Evolutionary conservation across 805 yeast genomes (phyloP), one percentile per base, ranked within the genome.

Genomic region (Ogataea thermomethanolica): DNA sequence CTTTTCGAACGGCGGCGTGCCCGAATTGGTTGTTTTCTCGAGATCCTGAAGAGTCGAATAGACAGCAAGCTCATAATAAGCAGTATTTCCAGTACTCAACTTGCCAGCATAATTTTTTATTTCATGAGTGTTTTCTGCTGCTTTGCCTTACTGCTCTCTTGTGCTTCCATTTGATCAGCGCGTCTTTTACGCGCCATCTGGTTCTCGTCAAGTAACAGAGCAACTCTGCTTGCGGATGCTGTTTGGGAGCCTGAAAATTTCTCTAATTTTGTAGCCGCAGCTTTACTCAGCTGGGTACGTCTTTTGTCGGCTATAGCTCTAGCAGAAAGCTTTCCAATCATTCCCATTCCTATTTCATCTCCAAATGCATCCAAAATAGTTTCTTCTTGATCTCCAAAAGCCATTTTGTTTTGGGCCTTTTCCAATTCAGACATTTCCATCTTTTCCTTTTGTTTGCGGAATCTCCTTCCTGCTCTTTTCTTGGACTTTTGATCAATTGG

Each of bases 391-490:
- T 80, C 74, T 6, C 95, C 96, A 64, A 91, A 90, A 29, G 73
- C 83, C 77, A 90, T 73, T 54, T 84, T 76, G 58, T 91, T 89
- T 54, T 87, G 95, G 3, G 95, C 84, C 49, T 79, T 82, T 25
- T 89, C 79, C 31, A 85, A 58, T 39, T 89, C 95, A 0, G 95
- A 82, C 72, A 84, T 73, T 53, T 81, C 81, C 62, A 83, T 81
- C 55, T 85, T 79, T 56, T 88, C 85, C 59, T 86, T 88, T 66
- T 78, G 74, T 61, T 88, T 89, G 36, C 95, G 70, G 50, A 84
- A 73, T 41, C 91, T 66, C 48, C 79, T 69, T 1, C 99, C 99
- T 1, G 95, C 97, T 52, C 99, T 70, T 51, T 81, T 85, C 62
- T 87, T 86, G 4, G 91, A 79, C 35, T 80, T 77, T 39, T 71